Conservation (phyloP, 257 asterid genomes). For the Solanum phureja region DNA sequence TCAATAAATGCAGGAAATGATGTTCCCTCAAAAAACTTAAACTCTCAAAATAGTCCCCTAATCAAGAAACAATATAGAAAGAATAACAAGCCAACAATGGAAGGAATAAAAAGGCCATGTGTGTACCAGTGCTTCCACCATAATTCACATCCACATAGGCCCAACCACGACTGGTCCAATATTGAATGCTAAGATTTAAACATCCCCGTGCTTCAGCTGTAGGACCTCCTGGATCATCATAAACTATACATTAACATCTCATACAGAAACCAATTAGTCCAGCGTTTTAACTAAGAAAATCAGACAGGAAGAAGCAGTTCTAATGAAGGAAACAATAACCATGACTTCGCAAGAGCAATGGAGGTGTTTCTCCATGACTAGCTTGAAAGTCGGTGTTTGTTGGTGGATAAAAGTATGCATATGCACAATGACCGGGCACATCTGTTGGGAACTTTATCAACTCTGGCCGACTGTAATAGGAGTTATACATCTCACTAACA, state of each 20-base stretch:
- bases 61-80: neutral
- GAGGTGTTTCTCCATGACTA: slow-evolving; percentile 69
- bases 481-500: slow-evolving; percentile 21
- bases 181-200: slow-evolving; percentile 71
- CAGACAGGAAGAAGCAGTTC: neutral
- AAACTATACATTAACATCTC: neutral
- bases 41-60: neutral
- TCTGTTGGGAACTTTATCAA: slow-evolving; percentile 81
- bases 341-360: slow-evolving; percentile 81
- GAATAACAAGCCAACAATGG: neutral
- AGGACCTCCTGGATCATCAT: slow-evolving; percentile 67
- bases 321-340: slow-evolving; percentile 30
- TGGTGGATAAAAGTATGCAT: slow-evolving; percentile 92
- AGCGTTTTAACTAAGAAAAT: neutral
- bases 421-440: slow-evolving; percentile 78
- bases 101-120: neutral
- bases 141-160: slow-evolving; percentile 96
- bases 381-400: slow-evolving; percentile 71
- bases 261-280: neutral
- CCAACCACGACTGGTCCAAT: slow-evolving; percentile 99
- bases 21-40: neutral
- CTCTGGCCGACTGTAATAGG: slow-evolving; percentile 69
- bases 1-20: neutral
- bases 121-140: slow-evolving; percentile 94
- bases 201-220: slow-evolving; percentile 86